Percentiles rank a stretch among this genome's conserved stretches.
Conservation (phyloP, 140 eudicot species). For the Bidens hawaiensis region DNA sequence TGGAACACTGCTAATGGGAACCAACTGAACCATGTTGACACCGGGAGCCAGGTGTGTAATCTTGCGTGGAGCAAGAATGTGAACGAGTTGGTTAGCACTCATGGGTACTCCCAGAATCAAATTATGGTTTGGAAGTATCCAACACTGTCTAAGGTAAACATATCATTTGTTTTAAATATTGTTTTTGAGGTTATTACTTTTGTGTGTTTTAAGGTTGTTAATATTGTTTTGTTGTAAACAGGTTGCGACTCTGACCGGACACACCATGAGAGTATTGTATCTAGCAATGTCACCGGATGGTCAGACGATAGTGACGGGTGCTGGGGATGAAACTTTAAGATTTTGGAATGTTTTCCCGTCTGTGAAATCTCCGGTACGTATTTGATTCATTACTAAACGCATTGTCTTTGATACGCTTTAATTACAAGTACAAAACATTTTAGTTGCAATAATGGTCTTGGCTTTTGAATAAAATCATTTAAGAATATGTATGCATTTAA, state of each 20-base stretch:
- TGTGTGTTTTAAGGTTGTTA: neutral
- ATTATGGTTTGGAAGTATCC: constrained; percentile 99
- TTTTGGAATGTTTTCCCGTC: constrained; percentile 99
- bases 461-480: neutral
- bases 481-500: neutral
- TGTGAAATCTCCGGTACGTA: constrained; percentile 61
- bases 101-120: constrained; percentile 97
- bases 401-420: too few relatives aligned
- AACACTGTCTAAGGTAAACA: constrained; percentile 70
- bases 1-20: constrained; percentile 89
- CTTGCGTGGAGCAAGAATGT: constrained; percentile 98
- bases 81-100: constrained; percentile 96
- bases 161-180: neutral
- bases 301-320: constrained; percentile 97
- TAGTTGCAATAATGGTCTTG: neutral
- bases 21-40: constrained; percentile 81
- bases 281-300: constrained; percentile 98
- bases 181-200: neutral
- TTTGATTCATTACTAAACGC: neutral
- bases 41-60: constrained; percentile 99
- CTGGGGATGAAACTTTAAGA: constrained; percentile 91
- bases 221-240: neutral
- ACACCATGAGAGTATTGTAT: constrained; percentile 80
- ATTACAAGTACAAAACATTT: too few relatives aligned
- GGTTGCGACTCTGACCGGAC: constrained; percentile 98